Evolutionary conservation across 2,329 filamentous ascomycete species (phyloP).

Genomic region (Thermomyces lanuginosus): DNA sequence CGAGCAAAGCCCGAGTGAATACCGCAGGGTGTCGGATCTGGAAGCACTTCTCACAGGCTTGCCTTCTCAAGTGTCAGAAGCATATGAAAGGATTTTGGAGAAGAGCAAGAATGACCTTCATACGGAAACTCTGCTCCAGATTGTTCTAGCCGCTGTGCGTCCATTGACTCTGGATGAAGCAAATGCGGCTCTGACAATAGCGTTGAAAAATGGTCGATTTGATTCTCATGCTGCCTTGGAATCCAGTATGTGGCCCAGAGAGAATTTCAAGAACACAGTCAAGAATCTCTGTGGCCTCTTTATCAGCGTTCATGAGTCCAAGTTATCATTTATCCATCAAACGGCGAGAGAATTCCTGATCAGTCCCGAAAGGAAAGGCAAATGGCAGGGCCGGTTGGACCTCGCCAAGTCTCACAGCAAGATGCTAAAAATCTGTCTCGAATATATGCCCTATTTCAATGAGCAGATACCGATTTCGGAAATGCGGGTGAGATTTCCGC

Average conservation of each 20-base stretch:
- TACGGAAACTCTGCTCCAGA: slow-evolving; percentile 17
- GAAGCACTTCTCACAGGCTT: no score
- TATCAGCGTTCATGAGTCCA: slow-evolving; percentile 1
- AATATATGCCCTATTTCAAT: no score
- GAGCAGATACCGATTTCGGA: no score
- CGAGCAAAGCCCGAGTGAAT: slow-evolving; percentile 7
- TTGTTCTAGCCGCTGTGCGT: slow-evolving; percentile 17
- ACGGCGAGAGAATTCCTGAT: slow-evolving; percentile 2
- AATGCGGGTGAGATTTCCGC: no score
- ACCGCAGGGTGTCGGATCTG: no score
- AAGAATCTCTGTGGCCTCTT: slow-evolving; percentile 1
- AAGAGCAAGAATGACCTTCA: slow-evolving; percentile 11
- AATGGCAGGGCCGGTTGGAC: background rate
- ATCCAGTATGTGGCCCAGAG: no score
- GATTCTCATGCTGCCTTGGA: no score
- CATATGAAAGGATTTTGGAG: slow-evolving; percentile 19
- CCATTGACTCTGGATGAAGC: slow-evolving; percentile 20
- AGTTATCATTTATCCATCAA: slow-evolving; percentile 2
- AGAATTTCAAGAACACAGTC: background rate
- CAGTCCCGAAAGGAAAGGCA: background rate
- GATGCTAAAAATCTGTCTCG: background rate
- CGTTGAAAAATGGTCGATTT: no score
- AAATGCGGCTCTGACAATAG: no score
- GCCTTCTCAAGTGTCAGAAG: slow-evolving; percentile 10
- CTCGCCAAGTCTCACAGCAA: background rate